Conservation (phyloP, 441 rosid genomes). For the Raphanus hybrid region DNA sequence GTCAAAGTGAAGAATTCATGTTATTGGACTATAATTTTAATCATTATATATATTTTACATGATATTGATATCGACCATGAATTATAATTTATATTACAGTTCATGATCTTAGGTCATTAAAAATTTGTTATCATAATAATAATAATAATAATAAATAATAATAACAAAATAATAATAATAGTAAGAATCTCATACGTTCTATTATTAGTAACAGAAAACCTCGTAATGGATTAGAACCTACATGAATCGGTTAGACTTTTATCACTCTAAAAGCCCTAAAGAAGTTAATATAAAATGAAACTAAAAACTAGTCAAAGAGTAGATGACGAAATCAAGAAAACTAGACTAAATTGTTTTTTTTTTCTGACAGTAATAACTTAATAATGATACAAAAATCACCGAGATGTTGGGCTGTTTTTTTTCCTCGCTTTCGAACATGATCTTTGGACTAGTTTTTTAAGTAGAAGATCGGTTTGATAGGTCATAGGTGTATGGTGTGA, state of each 20-base stretch:
- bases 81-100: neutral
- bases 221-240: neutral
- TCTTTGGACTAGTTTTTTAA: too few species aligned
- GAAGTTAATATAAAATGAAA: neutral
- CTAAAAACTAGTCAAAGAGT: neutral
- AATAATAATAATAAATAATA: neutral
- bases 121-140: neutral
- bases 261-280: neutral
- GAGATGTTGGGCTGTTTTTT: neutral
- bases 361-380: too few species aligned
- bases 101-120: neutral
- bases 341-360: neutral
- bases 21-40: neutral
- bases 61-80: neutral
- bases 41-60: neutral
- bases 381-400: neutral
- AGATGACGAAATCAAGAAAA: neutral
- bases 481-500: neutral
- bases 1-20: neutral
- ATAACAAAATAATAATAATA: neutral
- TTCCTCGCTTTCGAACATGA: neutral
- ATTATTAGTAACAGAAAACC: neutral
- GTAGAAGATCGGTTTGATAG: neutral
- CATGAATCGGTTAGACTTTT: neutral
- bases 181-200: neutral